A percentile compares a stretch with the other conserved stretches of the same genome.
phyloP scores from a whole-genome alignment of 2,329 filamentous ascomycete species.

The Fusarium chaquense region DNA sequence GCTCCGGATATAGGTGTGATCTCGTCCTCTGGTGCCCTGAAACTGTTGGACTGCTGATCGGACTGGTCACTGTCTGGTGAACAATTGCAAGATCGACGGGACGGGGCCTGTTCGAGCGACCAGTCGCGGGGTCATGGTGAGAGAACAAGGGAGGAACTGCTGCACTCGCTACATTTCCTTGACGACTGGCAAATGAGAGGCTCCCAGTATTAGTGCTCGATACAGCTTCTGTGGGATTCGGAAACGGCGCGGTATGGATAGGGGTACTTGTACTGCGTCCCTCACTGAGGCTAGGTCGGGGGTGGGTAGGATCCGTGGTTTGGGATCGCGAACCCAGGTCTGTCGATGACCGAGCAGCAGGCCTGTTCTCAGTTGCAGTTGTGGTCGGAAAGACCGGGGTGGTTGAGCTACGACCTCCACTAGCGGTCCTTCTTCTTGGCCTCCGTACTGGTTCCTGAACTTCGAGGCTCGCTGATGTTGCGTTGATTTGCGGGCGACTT shows the following conservation, averaged over 20 bases:
- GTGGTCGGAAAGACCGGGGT: constrained; percentile 59
- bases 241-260: constrained; percentile 46
- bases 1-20: constrained; percentile 72
- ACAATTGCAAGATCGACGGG: constrained; percentile 58
- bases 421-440: constrained; percentile 64
- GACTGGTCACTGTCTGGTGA: constrained; percentile 51
- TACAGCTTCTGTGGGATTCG: constrained; percentile 42
- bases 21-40: constrained; percentile 56
- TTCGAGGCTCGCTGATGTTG: constrained; percentile 48
- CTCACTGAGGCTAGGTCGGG: constrained; percentile 58
- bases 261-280: constrained; percentile 57
- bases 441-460: constrained; percentile 49
- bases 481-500: constrained; percentile 61
- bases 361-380: constrained; percentile 58
- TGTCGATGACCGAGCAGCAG: constrained; percentile 72
- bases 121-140: constrained; percentile 40
- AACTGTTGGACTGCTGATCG: constrained; percentile 50
- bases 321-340: constrained; percentile 67
- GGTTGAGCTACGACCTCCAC: constrained; percentile 67
- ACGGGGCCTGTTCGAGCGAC: constrained; percentile 47
- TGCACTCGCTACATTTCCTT: constrained; percentile 39
- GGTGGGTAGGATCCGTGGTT: constrained; percentile 53
- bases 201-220: constrained; percentile 37
- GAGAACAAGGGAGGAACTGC: constrained; percentile 18
- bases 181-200: constrained; percentile 56